Base-by-base conservation (phyloP, 305 asterid species). In the Plantago coronopus region DNA sequence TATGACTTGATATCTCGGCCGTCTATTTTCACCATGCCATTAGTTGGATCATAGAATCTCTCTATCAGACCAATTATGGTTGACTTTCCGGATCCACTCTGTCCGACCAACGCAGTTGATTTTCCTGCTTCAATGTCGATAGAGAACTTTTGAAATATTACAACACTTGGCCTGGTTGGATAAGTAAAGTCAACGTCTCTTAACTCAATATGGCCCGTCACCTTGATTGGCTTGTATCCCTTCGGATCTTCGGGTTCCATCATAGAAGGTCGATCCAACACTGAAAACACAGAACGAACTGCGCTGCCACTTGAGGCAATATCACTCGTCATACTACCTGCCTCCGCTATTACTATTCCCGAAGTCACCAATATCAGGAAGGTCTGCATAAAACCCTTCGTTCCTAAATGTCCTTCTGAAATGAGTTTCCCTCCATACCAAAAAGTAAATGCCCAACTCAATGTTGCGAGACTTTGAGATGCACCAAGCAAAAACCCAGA, bases 401-500 rank as follows among this genome's bases (percentile, higher is more conserved):
- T 83, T 15, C 79, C 89, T 2, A 93, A 74, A 37, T 55, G 57
- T 0, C 96, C 95, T 23, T 67, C 87, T 2, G 79, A 70, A 17
- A 93, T 71, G 14, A 93, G 90, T 51, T 78, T 86, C 3, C 97
- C 97, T 13, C 98, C 96, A 31, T 89, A 93, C 96, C 96, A 93
- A 57, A 85, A 89, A 23, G 72, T 88, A 2, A 93, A 69, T 18
- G 97, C 96, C 94, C 89, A 83, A 14, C 86, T 83, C 67, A 78
- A 75, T 1, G 91, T 80, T 85, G 79, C 81, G 62, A 93, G 91
- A 61, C 96, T 72, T 17, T 83, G 88, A 38, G 99, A 87, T 22
- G 82, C 75, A 42, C 94, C 97, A 0, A 93, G 91, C 59, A 94
- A 96, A 19, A 87, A 59, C 1, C 97, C 99, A 0, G 97, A 94